phyloP scores from a whole-genome alignment of 805 yeast species.

The Priceomyces melissophilus region DNA sequence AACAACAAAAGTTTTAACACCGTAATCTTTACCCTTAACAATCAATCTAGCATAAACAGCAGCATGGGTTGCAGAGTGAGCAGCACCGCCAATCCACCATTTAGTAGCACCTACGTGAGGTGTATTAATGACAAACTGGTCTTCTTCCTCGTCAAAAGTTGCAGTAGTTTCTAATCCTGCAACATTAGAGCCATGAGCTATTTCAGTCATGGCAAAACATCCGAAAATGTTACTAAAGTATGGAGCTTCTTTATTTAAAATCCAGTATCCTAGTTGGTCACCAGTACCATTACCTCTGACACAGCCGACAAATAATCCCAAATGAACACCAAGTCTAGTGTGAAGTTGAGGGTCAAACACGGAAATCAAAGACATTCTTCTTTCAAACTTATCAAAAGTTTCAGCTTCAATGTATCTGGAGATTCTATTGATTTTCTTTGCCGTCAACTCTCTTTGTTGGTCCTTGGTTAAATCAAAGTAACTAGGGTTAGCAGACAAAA shows the following conservation, averaged over 20 bases:
- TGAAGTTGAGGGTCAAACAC: slow-evolving; percentile 30
- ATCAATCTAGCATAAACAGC: slow-evolving; percentile 77
- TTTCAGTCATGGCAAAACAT: slow-evolving; percentile 86
- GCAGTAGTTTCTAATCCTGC: slow-evolving; percentile 89
- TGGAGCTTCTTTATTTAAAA: slow-evolving; percentile 26
- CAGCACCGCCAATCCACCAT: slow-evolving; percentile 99
- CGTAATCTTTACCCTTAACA: slow-evolving; percentile 77
- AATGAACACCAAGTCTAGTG: slow-evolving; percentile 29
- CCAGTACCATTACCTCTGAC: slow-evolving; percentile 33
- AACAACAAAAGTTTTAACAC: slow-evolving; percentile 88
- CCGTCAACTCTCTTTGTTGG: slow-evolving; percentile 28
- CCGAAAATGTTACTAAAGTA: slow-evolving; percentile 50
- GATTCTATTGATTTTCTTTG: slow-evolving; percentile 28
- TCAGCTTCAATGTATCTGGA: slow-evolving; percentile 31
- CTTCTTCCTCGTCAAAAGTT: slow-evolving; percentile 58
- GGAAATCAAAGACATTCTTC: slow-evolving; percentile 27
- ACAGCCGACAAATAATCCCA: slow-evolving; percentile 32
- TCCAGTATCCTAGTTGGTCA: slow-evolving; percentile 33
- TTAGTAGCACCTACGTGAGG: slow-evolving; percentile 89
- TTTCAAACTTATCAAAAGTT: slow-evolving; percentile 22
- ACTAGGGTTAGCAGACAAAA: slow-evolving; percentile 21
- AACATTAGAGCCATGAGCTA: slow-evolving; percentile 88
- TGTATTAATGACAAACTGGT: slow-evolving; percentile 70
- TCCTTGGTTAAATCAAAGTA: slow-evolving; percentile 28
- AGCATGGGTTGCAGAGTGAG: slow-evolving; percentile 83